These are phyloP conservation scores for Chaetomium olivaceum DNA, from an alignment of 2,329 filamentous ascomycete species.

Conservation along the genomic window DNA sequence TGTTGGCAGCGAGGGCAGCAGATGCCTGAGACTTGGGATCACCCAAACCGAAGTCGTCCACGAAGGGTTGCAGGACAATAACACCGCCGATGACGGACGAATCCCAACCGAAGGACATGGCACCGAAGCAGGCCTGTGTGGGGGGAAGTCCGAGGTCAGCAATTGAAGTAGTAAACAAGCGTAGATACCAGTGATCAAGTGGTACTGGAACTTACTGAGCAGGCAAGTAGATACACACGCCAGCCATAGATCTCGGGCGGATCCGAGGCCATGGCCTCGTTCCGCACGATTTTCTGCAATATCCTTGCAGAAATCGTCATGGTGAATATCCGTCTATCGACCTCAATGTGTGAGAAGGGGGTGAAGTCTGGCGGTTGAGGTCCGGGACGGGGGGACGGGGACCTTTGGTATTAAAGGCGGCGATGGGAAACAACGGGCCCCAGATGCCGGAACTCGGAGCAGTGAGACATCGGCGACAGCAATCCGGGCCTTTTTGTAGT, in stretches of 20 bases:
- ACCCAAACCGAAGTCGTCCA: conserved; percentile 58
- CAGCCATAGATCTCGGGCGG: conserved; percentile 70
- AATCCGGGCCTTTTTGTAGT: conserved; percentile 29
- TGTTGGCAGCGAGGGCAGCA: conserved; percentile 62
- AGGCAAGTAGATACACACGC: conserved; percentile 65
- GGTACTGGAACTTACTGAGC: conserved; percentile 50
- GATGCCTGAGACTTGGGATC: conserved; percentile 42
- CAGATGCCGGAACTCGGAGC: conserved; percentile 15
- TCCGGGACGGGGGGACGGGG: not conserved
- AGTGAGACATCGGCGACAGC: conserved; percentile 20
- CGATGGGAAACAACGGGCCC: not conserved
- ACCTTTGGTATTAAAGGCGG: not conserved
- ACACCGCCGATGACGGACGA: conserved; percentile 69
- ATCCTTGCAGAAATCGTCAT: conserved; percentile 32
- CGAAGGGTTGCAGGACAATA: conserved; percentile 56
- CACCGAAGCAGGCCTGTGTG: conserved; percentile 46
- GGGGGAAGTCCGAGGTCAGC: conserved; percentile 8
- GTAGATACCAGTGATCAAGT: too few species aligned
- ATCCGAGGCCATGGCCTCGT: conserved; percentile 65
- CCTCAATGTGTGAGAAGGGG: conserved; percentile 2
- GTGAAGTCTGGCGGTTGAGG: not conserved
- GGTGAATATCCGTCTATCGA: conserved; percentile 16
- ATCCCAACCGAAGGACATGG: conserved; percentile 61
- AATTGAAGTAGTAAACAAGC: not conserved
- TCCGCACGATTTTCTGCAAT: conserved; percentile 50